Evolutionary conservation across 1,284 basidiomycete species (phyloP).

Genomic region (Bondarzewia mesenterica): DNA sequence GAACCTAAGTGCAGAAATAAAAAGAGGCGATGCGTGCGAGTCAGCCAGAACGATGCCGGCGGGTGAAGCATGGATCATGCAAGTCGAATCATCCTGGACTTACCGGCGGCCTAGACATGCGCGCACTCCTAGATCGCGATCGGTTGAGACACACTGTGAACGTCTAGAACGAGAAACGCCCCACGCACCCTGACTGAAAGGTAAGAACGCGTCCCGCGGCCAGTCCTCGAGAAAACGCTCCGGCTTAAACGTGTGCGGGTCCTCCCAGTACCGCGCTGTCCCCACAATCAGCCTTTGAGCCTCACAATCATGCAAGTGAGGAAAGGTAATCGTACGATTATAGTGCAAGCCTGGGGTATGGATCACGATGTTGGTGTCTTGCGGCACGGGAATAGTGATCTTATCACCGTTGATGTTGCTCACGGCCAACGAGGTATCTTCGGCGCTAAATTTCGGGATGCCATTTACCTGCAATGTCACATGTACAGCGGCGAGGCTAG

Average conservation of each 20-base stretch:
- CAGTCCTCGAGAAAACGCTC: slow-evolving; percentile 42
- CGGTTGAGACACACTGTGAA: not conserved
- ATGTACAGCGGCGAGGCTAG: not conserved
- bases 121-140: slow-evolving; percentile 15
- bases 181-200: slow-evolving; percentile 40
- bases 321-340: slow-evolving; percentile 26
- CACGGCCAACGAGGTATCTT: slow-evolving; percentile 35
- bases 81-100: slow-evolving; percentile 8
- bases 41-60: slow-evolving; percentile 27
- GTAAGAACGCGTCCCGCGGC: slow-evolving; percentile 41
- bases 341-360: slow-evolving; percentile 14
- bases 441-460: slow-evolving; percentile 41
- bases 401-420: slow-evolving; percentile 28
- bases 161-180: not conserved
- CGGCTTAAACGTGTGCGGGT: slow-evolving; percentile 42
- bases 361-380: slow-evolving; percentile 21
- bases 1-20: slow-evolving; percentile 11
- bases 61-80: slow-evolving; percentile 6
- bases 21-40: not conserved
- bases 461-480: slow-evolving; percentile 25
- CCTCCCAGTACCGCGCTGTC: slow-evolving; percentile 43
- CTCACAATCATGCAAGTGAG: not conserved
- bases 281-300: too few species aligned
- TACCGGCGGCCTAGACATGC: slow-evolving; percentile 47
- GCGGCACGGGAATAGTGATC: slow-evolving; percentile 33